Evolutionary conservation across 441 rosid genomes (phyloP), one percentile per base, ranked within the genome.

Genomic region (Euphorbia celastroides): DNA sequence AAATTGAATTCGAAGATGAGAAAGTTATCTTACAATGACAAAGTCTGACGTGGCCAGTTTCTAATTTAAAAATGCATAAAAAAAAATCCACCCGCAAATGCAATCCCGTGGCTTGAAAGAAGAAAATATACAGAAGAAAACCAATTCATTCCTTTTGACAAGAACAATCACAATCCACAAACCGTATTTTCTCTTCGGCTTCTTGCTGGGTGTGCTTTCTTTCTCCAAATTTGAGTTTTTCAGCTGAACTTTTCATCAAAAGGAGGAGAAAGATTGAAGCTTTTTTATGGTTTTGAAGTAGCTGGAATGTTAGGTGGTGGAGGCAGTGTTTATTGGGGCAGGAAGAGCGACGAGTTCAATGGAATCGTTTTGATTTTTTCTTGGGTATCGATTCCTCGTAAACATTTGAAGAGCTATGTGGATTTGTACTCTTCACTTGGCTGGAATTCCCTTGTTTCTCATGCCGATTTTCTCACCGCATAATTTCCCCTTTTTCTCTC

Each of bases 401-500:
- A n/a, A n/a, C n/a, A 78, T 25, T 71, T 88, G 57, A 42, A 66
- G 12, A 79, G 70, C 68, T 83, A 69, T 73, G 78, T 84, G 27
- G 86, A 90, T 75, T 78, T 92, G 69, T 90, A 86, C 71, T 81
- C 90, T 27, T 88, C 98, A 63, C 88, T 92, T 16, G 85, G 88
- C 1, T 92, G 97, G 98, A 79, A 81, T 73, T 85, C 93, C 26
- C 90, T n/a, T n/a, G n/a, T n/a, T n/a, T n/a, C n/a, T n/a, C n/a
- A n/a, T n/a, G n/a, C n/a, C n/a, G n/a, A n/a, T 92, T 58, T 90
- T 69, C 80, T 92, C 75, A 64, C 78, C 78, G 88, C 87, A 95
- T 89, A 73, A 77, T 78, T 74, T 20, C 6, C 17, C 14, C 14
- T 50, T 50, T 66, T 60, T 62, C 54, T 31, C 46, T 52, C 0